phyloP scores from a whole-genome alignment of 106 monocot genomes.

The Dendrobium officinale region DNA sequence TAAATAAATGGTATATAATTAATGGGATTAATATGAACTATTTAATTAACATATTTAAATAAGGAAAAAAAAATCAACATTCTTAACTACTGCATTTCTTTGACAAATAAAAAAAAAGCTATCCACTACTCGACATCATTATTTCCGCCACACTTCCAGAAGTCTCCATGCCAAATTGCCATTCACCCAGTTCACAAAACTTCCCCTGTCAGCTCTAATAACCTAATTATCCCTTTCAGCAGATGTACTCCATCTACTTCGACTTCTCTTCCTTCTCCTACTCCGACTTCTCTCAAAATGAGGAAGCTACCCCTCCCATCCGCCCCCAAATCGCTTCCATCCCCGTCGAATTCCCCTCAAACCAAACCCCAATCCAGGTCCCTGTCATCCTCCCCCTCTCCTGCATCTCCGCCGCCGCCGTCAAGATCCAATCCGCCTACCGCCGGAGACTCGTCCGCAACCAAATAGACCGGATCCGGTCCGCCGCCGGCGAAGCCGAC shows the following conservation, averaged over 20 bases:
- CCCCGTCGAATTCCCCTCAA: constrained; percentile 22
- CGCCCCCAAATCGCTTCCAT: constrained; percentile 14
- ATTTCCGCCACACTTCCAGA: too few relatives aligned
- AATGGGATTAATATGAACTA: too few relatives aligned
- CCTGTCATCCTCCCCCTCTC: constrained; percentile 25
- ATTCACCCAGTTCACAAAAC: too few relatives aligned
- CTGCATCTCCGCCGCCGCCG: constrained; percentile 25
- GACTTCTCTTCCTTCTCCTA: background rate
- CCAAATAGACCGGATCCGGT: constrained; percentile 25
- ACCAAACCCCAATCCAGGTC: constrained; percentile 12
- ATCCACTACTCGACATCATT: too few relatives aligned
- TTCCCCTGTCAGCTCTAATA: too few relatives aligned
- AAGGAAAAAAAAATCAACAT: too few relatives aligned
- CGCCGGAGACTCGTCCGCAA: constrained; percentile 37
- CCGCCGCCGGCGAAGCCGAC: constrained; percentile 22
- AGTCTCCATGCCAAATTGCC: too few relatives aligned
- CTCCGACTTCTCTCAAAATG: background rate
- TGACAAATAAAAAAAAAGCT: too few relatives aligned
- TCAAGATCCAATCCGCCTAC: constrained; percentile 49
- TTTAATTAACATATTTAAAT: too few relatives aligned
- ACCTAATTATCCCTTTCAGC: background rate
- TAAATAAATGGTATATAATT: too few relatives aligned
- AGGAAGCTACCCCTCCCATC: background rate
- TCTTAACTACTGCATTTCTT: too few relatives aligned
- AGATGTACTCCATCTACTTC: background rate